A percentile compares a stretch with the other conserved stretches of the same genome.
phyloP scores from a whole-genome alignment of 441 rosid genomes.

The Pelargonium australe region DNA sequence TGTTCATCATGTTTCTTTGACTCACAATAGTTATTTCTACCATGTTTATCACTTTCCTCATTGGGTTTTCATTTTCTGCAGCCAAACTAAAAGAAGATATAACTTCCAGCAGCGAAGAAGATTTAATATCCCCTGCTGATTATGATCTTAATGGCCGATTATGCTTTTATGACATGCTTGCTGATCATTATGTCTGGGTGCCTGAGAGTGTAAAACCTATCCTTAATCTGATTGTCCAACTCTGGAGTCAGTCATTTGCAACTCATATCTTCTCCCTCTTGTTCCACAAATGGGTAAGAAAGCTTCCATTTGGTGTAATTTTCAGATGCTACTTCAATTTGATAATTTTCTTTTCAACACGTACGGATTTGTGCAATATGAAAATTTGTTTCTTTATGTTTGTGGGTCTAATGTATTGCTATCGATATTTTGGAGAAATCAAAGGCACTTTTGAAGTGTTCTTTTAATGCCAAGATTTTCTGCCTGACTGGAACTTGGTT shows the following conservation, averaged over 20 bases:
- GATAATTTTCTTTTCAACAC: too few relatives aligned
- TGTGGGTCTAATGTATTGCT: neutral
- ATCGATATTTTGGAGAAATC: neutral
- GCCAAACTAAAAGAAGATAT: slow-evolving; percentile 60
- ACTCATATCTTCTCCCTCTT: slow-evolving; percentile 78
- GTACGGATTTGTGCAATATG: neutral
- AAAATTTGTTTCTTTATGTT: slow-evolving; percentile 1
- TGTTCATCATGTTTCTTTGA: neutral
- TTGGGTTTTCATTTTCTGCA: slow-evolving; percentile 15
- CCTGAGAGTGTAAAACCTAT: slow-evolving; percentile 67
- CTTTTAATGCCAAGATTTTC: neutral
- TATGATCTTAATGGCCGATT: slow-evolving; percentile 38
- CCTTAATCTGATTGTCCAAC: slow-evolving; percentile 80
- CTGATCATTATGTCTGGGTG: slow-evolving; percentile 61
- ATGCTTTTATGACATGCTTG: slow-evolving; percentile 85
- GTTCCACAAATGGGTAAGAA: slow-evolving; percentile 86
- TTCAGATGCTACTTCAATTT: too few relatives aligned
- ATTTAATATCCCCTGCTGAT: slow-evolving; percentile 42
- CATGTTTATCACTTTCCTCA: neutral
- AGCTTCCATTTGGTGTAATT: slow-evolving; percentile 5
- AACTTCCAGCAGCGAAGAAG: slow-evolving; percentile 59
- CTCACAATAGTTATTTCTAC: neutral
- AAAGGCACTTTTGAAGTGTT: neutral
- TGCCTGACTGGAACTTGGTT: neutral
- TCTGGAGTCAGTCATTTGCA: slow-evolving; percentile 97